These are phyloP conservation scores for Dimargaris xerosporica DNA, from an alignment of 192 early-diverging fungal genomes.

Conservation along the genomic window DNA sequence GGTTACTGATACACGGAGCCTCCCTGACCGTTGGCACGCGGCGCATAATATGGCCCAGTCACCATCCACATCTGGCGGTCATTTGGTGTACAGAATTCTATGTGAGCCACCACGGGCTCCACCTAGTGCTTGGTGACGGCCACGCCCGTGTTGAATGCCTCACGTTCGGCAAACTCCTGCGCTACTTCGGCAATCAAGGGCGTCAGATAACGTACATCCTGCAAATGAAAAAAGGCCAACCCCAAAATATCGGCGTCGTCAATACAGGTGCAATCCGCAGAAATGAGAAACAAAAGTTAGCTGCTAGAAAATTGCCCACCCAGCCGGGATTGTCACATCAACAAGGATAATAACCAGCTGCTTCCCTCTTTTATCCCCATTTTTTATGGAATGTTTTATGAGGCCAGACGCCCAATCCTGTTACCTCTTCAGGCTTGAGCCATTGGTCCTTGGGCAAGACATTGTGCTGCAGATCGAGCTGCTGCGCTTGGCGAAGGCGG, in stretches of 20 bases:
- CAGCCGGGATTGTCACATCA: neutral
- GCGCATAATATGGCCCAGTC: too few species aligned
- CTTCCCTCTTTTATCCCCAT: neutral
- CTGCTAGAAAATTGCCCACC: neutral
- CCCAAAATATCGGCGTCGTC: neutral
- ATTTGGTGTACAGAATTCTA: too few species aligned
- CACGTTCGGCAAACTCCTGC: conserved; percentile 60
- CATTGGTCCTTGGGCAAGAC: conserved; percentile 50
- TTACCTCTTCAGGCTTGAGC: conserved; percentile 52
- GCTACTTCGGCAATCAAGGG: conserved; percentile 69
- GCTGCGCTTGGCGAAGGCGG: conserved; percentile 65
- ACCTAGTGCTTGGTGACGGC: conserved; percentile 9
- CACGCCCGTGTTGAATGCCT: conserved; percentile 49
- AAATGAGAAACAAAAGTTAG: neutral
- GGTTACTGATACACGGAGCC: too few species aligned
- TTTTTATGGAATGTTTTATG: neutral
- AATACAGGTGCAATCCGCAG: neutral
- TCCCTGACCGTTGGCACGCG: too few species aligned
- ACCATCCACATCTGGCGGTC: too few species aligned
- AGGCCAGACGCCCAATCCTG: neutral
- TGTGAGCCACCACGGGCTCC: neutral
- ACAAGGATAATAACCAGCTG: neutral
- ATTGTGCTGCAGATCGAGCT: conserved; percentile 53
- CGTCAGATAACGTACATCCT: conserved; percentile 73
- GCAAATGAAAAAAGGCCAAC: neutral